Conservation (phyloP, 164 flowering plant species). For the Platanus orientalis region DNA sequence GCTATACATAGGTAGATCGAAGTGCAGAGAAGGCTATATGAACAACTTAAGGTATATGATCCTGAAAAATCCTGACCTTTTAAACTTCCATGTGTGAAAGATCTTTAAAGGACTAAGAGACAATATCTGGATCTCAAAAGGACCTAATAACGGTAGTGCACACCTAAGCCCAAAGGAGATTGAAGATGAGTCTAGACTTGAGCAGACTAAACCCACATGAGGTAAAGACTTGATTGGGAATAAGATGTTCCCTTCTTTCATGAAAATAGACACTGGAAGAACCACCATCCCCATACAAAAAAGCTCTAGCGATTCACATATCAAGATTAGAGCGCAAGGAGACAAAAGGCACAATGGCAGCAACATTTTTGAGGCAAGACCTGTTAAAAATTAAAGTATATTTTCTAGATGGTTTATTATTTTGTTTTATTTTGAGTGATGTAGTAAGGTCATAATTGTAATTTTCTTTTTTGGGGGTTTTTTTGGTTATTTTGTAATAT, state of each 20-base stretch:
- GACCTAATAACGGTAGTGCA: slow-evolving; percentile 26
- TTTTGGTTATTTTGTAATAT: too few species aligned
- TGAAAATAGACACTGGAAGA: slow-evolving; percentile 24
- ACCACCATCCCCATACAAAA: slow-evolving; percentile 24
- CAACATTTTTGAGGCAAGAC: slow-evolving; percentile 25
- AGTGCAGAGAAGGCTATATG: too few species aligned
- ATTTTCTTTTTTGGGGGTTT: too few species aligned
- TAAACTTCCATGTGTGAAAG: slow-evolving; percentile 71
- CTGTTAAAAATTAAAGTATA: too few species aligned
- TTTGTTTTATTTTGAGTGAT: too few species aligned
- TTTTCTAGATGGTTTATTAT: too few species aligned
- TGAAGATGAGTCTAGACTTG: slow-evolving; percentile 21
- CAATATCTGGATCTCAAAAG: slow-evolving; percentile 30
- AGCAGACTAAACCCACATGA: slow-evolving; percentile 29
- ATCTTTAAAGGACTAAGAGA: slow-evolving; percentile 50
- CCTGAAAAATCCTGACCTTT: too few species aligned
- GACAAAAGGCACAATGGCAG: slow-evolving; percentile 25
- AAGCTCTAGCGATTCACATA: slow-evolving; percentile 42
- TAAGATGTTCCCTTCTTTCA: slow-evolving; percentile 26
- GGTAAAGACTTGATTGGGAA: slow-evolving; percentile 32
- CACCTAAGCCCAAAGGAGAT: slow-evolving; percentile 27
- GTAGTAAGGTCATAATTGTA: too few species aligned
- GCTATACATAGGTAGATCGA: too few species aligned
- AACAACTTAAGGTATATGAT: too few species aligned
- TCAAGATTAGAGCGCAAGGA: slow-evolving; percentile 46